Evolutionary conservation across 331 rosid genomes (phyloP), one percentile per base, ranked within the genome.

Genomic region (Cucumis variabilis): DNA sequence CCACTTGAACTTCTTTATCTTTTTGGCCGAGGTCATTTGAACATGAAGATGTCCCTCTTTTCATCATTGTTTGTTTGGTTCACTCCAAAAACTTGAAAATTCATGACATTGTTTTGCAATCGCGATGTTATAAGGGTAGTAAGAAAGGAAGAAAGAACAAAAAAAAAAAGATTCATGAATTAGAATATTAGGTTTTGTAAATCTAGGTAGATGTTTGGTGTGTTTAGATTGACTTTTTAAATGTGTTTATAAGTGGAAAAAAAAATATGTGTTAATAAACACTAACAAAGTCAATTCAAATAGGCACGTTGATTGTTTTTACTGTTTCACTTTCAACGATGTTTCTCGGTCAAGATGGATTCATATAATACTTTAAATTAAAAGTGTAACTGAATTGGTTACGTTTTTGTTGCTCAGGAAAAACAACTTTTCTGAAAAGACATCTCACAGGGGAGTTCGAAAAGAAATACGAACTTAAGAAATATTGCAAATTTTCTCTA

Each of bases 401-500:
- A 58, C 9, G 13, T 63, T 10, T 63, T 23, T n/a, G 53, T 41
- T 63, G 55, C 30, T 24, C 74, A 62, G 86, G 86, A 37, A 82
- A 82, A 15, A 82, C 86, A 10, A 82, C 74, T 23, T 82, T 82
- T 41, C 74, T 82, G 48, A 88, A 91, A 58, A 85, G 90, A 3
- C 92, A 88, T 82, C 87, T 86, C 62, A 89, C 90, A 2, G 92
- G 93, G 58, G 92, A 91, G 68, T 89, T 89, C 10, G 91, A 91
- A 73, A 91, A 91, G 90, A 91, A 87, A 89, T 91, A 89, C 25
- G 88, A 91, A 77, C 93, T 92, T 91, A 80, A 58, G 90, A 12
- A 69, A 8, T 21, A 55, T 11, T 4, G 13, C 21, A 24, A 14
- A 12, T 12, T 62, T 5, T 58, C 23, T 28, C 6, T 13, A 60